Evolutionary conservation across 495 filamentous ascomycete species (phyloP), one percentile per base, ranked within the genome.

Genomic region (Penicillium canariense): DNA sequence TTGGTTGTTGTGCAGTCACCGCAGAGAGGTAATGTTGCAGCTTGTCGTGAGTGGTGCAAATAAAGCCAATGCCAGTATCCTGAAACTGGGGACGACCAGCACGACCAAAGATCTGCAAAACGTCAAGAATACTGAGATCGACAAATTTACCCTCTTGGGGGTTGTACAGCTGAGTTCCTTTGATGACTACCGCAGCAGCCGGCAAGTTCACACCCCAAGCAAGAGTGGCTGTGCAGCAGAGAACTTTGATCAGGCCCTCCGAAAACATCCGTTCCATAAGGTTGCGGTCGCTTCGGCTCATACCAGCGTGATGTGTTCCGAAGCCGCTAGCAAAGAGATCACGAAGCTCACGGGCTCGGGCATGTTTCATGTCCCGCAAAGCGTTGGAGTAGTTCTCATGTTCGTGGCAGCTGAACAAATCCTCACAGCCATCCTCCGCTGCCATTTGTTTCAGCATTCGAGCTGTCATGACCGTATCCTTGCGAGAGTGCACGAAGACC

Each of bases 131-230:
- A 9, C 94, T 92, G 12, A 99, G 79, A 65, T 97, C 95, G 22
- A 96, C 87, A 64, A 97, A 97, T 75, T 93, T 95, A 69, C 94
- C 94, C 54, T 94, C 92, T 69, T 94, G 87, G 0, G 94, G 85
- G 67, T 92, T 97, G 72, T 99, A 99, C 2, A 99, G 76, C 67
- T 97, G 91, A 5, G 94, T 97, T 15, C 92, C 92, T 70, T 96
- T 96, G 75, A 97, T 97, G 48, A 97, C 79, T 15, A 97, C 92
- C 2, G 92, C 92, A 11, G 92, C 92, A 10, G 92, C 92, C 0
- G 92, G 92, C 60, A 97, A 81, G 69, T 97, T 97, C 58, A 97
- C 91, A 81, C 92, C 92, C 92, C 92, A 97, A 8, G 92, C 92
- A 23, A 97, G 78, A 15, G 94, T 99, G 10, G 94, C 94, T 12